Conservation (phyloP, 371 early-diverging fungal genomes). For the Mortierella sp. region DNA sequence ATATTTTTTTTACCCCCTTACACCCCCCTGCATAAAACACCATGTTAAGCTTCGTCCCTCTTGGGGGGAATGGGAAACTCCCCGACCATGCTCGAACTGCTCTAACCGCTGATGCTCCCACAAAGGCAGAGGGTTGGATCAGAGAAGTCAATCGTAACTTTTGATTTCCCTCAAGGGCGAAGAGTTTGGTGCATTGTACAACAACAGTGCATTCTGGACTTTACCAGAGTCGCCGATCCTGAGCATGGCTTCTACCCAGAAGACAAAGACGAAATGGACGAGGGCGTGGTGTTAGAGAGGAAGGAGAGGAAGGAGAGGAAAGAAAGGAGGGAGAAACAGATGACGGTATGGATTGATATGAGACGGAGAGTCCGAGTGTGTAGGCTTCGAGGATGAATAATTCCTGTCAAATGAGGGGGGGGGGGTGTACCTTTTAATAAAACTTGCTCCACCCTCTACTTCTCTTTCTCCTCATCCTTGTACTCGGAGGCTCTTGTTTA, state of each 20-base stretch:
- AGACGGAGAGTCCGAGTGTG: too few relatives aligned
- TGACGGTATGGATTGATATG: too few relatives aligned
- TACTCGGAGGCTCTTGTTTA: too few relatives aligned
- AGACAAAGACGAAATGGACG: constrained; percentile 2
- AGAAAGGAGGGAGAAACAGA: not conserved
- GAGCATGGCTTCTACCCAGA: not conserved
- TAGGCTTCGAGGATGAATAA: too few relatives aligned
- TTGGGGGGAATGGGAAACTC: not conserved
- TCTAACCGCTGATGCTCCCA: not conserved
- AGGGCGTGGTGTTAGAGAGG: too few relatives aligned
- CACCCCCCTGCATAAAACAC: constrained; percentile 7
- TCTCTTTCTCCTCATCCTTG: too few relatives aligned
- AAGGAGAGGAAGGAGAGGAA: not conserved
- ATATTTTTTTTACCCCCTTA: constrained; percentile 6
- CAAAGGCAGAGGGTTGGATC: constrained; percentile 3
- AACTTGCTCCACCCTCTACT: too few relatives aligned
- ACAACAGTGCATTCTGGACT: too few relatives aligned
- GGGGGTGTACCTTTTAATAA: too few relatives aligned
- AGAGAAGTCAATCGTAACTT: constrained; percentile 5
- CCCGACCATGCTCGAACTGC: not conserved
- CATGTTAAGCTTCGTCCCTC: constrained; percentile 1
- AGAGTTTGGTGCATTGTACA: constrained; percentile 4
- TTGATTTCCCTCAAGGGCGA: not conserved
- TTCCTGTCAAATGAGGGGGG: too few relatives aligned
- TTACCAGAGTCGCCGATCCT: too few relatives aligned